These are phyloP conservation scores for Ashbya aceris DNA, from an alignment of 1,139 yeast genomes.

Conservation along the genomic window DNA sequence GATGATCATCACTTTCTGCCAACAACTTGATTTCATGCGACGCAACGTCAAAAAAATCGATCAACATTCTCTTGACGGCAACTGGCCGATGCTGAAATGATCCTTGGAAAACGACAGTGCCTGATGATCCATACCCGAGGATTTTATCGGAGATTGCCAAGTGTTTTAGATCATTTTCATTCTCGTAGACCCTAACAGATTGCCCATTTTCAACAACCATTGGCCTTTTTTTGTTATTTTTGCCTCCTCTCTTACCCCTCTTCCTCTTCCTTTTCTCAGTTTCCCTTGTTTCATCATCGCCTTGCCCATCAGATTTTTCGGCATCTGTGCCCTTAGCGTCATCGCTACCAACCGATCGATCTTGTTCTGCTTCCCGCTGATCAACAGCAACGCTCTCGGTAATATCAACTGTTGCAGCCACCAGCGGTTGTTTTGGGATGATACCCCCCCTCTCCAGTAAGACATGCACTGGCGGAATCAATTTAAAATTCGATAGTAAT, in stretches of 20 bases:
- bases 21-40: constrained; percentile 83
- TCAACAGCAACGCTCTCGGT: constrained; percentile 11
- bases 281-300: constrained; percentile 5
- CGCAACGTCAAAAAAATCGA: constrained; percentile 90
- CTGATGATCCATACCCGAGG: constrained; percentile 93
- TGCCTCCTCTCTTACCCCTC: constrained; percentile 84
- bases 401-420: constrained; percentile 12
- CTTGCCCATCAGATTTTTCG: constrained; percentile 5
- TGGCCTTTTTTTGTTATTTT: constrained; percentile 41
- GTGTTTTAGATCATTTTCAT: constrained; percentile 34
- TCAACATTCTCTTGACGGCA: constrained; percentile 87
- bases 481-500: constrained; percentile 33
- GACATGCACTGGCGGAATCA: constrained; percentile 33
- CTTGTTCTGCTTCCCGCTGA: constrained; percentile 1
- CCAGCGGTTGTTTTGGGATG: constrained; percentile 10
- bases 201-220: constrained; percentile 11
- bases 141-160: constrained; percentile 61
- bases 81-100: constrained; percentile 87
- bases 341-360: background rate
- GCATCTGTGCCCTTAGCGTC: constrained; percentile 3
- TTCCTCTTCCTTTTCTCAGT: constrained; percentile 46
- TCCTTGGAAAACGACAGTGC: constrained; percentile 89
- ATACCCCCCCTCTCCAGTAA: constrained; percentile 29
- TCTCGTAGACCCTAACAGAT: constrained; percentile 12
- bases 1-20: constrained; percentile 94